phyloP scores from a whole-genome alignment of 2,329 filamentous ascomycete genomes.

The Trichoderma guizhouense region DNA sequence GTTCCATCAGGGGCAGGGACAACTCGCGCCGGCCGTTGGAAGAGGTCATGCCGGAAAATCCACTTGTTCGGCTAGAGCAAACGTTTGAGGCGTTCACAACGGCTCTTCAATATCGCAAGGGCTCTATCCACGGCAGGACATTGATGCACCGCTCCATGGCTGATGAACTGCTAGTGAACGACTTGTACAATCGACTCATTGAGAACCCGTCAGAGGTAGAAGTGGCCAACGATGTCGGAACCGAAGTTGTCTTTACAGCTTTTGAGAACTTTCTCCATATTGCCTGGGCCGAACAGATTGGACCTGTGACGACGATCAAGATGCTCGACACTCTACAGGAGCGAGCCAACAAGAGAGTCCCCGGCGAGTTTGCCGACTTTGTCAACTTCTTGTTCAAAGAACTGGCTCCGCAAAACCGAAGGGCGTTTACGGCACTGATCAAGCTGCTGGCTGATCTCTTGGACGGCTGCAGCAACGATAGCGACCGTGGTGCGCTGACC shows the following conservation, averaged over 20 bases:
- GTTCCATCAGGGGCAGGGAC: conserved; percentile 50
- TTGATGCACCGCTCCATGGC: conserved; percentile 67
- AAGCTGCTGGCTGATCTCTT: conserved; percentile 83
- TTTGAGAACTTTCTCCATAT: conserved; percentile 91
- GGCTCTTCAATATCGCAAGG: conserved; percentile 78
- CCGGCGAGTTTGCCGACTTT: conserved; percentile 70
- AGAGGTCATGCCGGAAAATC: conserved; percentile 59
- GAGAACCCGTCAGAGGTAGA: conserved; percentile 80
- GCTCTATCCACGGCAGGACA: conserved; percentile 76
- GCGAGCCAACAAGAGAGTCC: conserved; percentile 61
- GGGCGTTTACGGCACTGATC: conserved; percentile 79
- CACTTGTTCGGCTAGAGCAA: conserved; percentile 73
- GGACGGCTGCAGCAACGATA: conserved; percentile 86
- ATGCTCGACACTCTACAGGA: conserved; percentile 72
- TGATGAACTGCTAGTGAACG: conserved; percentile 79
- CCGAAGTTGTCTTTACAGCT: conserved; percentile 83
- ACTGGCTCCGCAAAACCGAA: conserved; percentile 66
- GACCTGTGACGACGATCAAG: conserved; percentile 71
- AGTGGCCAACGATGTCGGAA: conserved; percentile 67
- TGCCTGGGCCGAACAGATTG: conserved; percentile 86
- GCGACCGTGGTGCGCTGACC: conserved; percentile 83
- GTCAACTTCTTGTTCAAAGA: conserved; percentile 62
- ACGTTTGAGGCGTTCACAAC: conserved; percentile 81
- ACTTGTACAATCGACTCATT: conserved; percentile 83
- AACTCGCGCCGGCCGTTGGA: conserved; percentile 35